Base-by-base conservation (phyloP, 2,329 filamentous ascomycete species). In the Incumbomyces delicatus region DNA sequence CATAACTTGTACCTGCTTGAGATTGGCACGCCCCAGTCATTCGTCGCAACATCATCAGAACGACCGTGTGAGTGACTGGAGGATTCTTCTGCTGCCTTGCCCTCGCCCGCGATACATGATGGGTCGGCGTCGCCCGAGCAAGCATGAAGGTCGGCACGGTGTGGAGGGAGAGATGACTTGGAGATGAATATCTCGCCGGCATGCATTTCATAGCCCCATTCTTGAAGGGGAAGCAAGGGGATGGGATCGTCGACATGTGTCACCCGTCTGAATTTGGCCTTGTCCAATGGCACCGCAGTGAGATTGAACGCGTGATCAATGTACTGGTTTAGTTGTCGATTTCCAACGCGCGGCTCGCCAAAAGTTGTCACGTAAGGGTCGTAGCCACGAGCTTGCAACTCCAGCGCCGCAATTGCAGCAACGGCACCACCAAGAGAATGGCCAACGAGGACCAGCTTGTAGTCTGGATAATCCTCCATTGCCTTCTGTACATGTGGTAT, bases 391-490 rank as follows among this genome's bases (percentile, higher is more conserved):
- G 81, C 76, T 49, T 80, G 76, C 59, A 95, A 76, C 60, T 98
- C 92, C 27, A 95, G 72, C 1, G 78, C 86, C 1, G 89, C 92
- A 2, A 98, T 76, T 1, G 86, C 83, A 2, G 92, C 90, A 1
- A 98, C 86, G 0, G 92, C 89, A 13, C 92, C 92, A 16, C 92
- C 92, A 0, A 98, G 78, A 42, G 86, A 94, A 63, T 98, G 92
- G 0, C 92, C 92, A 6, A 95, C 80, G 2, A 98, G 72, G 18
- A 84, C 80, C 12, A 96, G 68, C 34, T 79, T 69, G 58, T 94
- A 90, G 18, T 76, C 68, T 0, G 85, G 85, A 59, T 90, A 76
- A 35, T 75, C 67, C 13, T 70, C 62, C 18, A 75, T 70, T 4
- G 86, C 69, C 4, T 69, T 65, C 45, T 77, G 69, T 3, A 98